Conservation (phyloP, 306 rosid genomes). For the Fagus sylvatica region DNA sequence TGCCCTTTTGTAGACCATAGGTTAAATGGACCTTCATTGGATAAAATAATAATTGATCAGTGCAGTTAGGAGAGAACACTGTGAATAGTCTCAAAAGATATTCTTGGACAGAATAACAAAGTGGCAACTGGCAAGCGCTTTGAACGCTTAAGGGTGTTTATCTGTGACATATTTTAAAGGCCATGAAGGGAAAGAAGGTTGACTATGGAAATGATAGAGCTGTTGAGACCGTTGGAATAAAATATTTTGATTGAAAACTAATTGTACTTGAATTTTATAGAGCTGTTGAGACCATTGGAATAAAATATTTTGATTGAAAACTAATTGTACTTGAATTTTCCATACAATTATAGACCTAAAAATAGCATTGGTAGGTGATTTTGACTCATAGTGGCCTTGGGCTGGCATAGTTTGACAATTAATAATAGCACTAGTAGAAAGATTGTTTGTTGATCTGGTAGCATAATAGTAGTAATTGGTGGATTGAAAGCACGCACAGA, state of each 20-base stretch:
- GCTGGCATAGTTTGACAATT: neutral
- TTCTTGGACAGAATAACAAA: neutral
- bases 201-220: neutral
- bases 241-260: neutral
- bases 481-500: neutral
- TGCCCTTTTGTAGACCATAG: neutral
- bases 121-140: neutral
- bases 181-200: conserved; percentile 1
- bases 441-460: neutral
- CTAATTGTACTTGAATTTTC: neutral
- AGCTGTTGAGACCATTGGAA: neutral
- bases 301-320: neutral
- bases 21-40: neutral
- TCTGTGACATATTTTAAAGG: neutral
- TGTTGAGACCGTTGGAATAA: neutral
- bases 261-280: neutral
- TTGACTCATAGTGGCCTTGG: neutral
- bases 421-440: neutral
- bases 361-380: neutral
- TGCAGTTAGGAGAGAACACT: neutral
- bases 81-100: neutral
- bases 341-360: neutral
- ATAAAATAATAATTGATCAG: neutral
- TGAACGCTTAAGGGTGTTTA: neutral
- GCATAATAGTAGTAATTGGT: neutral